Percentiles rank a stretch among this genome's conserved stretches.
Evolutionary conservation across 306 rosid species (phyloP).

Genomic region (Cicer pinnatifidum): DNA sequence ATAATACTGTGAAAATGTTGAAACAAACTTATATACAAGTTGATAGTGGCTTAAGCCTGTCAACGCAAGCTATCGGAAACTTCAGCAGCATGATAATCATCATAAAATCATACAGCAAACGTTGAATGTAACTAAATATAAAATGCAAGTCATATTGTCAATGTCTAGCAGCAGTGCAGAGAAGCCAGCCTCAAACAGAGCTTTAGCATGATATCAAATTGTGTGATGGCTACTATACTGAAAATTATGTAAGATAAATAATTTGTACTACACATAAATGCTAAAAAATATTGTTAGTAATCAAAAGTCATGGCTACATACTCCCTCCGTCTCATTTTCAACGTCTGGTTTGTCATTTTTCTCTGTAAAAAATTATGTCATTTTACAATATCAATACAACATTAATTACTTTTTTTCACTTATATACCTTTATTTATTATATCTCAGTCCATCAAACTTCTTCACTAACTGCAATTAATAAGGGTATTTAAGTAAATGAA

Average conservation of each 20-base stretch:
- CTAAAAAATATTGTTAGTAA: background rate
- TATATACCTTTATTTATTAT: too few relatives aligned
- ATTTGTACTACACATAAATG: background rate
- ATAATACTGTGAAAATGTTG: background rate
- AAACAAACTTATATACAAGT: background rate
- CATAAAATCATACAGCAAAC: constrained; percentile 3
- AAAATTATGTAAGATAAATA: background rate
- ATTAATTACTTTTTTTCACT: too few relatives aligned
- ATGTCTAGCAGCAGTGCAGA: background rate
- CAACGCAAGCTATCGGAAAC: background rate
- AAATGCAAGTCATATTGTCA: background rate
- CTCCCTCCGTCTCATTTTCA: background rate
- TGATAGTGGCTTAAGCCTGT: constrained; percentile 9
- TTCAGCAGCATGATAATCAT: constrained; percentile 15
- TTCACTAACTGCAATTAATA: too few relatives aligned
- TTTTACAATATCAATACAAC: too few relatives aligned
- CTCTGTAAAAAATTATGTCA: too few relatives aligned
- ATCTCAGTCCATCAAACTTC: too few relatives aligned
- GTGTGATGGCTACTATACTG: background rate
- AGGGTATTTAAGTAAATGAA: too few relatives aligned
- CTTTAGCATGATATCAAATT: background rate
- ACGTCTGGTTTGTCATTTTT: too few relatives aligned
- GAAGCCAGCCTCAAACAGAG: background rate
- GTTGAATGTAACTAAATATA: background rate
- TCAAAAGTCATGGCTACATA: background rate